Base-by-base conservation (phyloP, 139 green algal genomes). In the Micractinium sp. region DNA sequence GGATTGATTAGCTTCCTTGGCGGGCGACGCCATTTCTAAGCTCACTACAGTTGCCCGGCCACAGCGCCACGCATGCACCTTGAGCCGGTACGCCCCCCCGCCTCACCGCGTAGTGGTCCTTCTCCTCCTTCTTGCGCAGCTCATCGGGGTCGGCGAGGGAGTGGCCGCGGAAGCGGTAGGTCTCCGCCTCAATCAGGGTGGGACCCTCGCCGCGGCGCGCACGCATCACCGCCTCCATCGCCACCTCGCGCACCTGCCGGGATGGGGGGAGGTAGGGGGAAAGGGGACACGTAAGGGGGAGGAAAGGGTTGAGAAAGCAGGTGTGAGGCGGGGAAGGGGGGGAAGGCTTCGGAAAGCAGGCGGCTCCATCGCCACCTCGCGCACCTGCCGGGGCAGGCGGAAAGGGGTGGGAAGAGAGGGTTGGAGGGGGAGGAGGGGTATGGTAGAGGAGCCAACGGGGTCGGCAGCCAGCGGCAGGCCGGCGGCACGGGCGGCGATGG, bases 111-210 rank as follows among this genome's bases (percentile, higher is more conserved):
- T 96, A 99, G 76, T 94, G 66, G 13, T 95, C 97, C 94, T 99
- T 99, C 94, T 99, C 97, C 91, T 98, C 95, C 91, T 97, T 95
- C 82, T 87, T 93, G 66, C 98, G 93, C 86, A 99, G 96, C 94
- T 99, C 98, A 92, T 99, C 98, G 47, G 98, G 98, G 92, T 99
- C 98, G 12, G 98, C 98, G 87, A 99, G 94, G 25, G 98, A 99
- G 94, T 99, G 98, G 87, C 98, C 98, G 29, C 86, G 93, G 97
- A 98, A 99, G 85, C 98, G 95, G 96, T 99, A 99, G 0, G 98
- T 99, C 93, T 99, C 96, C 2, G 92, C 95, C 95, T 99, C 98
- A 83, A 99, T 99, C 39, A 99, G 94, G 0, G 98, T 99, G 82
- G 98, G 98, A 35, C 98, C 98, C 33, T 98, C 97, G 71, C 98